phyloP scores from a whole-genome alignment of 1,139 yeast genomes.

The Nadsonia commutata region DNA sequence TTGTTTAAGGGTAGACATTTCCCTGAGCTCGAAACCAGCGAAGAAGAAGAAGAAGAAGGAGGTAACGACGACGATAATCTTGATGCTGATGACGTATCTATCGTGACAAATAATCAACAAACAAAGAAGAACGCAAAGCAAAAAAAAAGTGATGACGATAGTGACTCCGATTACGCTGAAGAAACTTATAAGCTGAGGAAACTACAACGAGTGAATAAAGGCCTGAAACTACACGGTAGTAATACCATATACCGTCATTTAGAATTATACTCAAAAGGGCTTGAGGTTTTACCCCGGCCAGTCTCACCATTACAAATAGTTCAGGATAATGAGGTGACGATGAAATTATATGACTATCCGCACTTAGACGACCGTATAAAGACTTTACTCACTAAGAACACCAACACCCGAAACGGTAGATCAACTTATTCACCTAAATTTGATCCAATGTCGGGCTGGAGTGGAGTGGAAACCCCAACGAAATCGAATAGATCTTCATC shows the following conservation, averaged over 20 bases:
- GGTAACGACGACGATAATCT: background rate
- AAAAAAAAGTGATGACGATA: background rate
- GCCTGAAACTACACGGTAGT: background rate
- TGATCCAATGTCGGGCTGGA: background rate
- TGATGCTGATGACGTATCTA: background rate
- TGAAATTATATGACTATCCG: slow-evolving; percentile 1
- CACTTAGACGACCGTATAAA: slow-evolving; percentile 5
- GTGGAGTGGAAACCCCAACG: slow-evolving; percentile 5
- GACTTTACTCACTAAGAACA: slow-evolving; percentile 6
- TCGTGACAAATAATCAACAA: background rate
- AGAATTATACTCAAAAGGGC: slow-evolving; percentile 8
- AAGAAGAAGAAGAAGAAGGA: background rate
- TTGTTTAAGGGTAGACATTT: background rate
- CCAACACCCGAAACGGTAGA: background rate
- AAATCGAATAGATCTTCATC: slow-evolving; percentile 1
- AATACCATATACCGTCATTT: slow-evolving; percentile 1
- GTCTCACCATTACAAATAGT: slow-evolving; percentile 8
- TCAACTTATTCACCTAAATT: background rate
- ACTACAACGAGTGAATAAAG: background rate
- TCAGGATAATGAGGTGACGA: slow-evolving; percentile 6
- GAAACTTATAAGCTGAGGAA: background rate
- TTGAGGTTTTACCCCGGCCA: slow-evolving; percentile 10
- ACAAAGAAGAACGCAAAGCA: background rate
- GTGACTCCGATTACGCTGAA: background rate
- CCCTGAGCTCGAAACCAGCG: background rate